phyloP scores from a whole-genome alignment of 805 yeast species.

The Dipodascus albidus region DNA sequence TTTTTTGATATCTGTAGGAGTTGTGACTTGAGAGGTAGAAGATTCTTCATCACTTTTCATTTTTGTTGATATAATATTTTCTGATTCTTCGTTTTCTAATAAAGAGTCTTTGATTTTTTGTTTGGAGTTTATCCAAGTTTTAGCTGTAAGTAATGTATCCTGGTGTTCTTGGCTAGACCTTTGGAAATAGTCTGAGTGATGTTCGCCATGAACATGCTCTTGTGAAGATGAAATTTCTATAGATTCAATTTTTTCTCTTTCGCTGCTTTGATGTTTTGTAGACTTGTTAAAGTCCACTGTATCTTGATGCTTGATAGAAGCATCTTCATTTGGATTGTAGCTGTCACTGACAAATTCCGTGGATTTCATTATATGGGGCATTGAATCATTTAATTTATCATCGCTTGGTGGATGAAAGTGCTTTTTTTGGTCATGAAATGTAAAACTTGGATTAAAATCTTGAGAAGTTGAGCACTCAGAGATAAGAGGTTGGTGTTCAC shows the following conservation, averaged over 20 bases:
- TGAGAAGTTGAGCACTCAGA: no score
- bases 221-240: no score
- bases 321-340: not conserved
- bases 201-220: no score
- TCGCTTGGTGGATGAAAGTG: not conserved
- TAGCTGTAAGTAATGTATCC: no score
- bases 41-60: not conserved
- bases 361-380: not conserved
- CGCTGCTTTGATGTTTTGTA: no score
- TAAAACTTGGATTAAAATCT: no score
- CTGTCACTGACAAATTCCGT: not conserved
- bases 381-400: not conserved
- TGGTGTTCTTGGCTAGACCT: no score
- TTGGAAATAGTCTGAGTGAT: no score
- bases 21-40: not conserved
- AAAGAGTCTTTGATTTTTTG: not conserved
- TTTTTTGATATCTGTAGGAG: not conserved
- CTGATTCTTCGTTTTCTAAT: not conserved
- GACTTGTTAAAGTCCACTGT: no score
- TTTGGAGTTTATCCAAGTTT: not conserved
- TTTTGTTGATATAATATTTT: not conserved
- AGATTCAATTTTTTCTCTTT: no score
- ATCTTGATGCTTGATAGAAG: no score
- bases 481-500: no score
- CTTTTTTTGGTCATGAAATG: not conserved